Percentiles rank a stretch among this genome's conserved stretches.
Evolutionary conservation across 2,329 filamentous ascomycete species (phyloP).

Genomic region (Albophoma yamanashiensis): DNA sequence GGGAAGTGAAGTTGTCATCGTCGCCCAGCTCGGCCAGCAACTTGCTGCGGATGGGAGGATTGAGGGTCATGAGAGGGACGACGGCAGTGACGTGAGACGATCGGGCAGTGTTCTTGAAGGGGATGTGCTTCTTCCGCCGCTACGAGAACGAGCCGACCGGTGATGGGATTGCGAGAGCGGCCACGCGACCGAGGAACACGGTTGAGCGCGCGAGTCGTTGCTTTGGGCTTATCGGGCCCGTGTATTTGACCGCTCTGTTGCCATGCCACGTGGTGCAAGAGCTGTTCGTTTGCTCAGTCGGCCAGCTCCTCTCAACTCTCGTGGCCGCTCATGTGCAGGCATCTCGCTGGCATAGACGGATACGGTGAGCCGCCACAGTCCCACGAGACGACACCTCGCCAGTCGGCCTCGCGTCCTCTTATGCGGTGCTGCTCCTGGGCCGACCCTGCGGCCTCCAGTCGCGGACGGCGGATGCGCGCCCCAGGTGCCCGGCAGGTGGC

Average conservation of each 20-base stretch:
- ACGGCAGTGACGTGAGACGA: background rate
- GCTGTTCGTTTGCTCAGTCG: background rate
- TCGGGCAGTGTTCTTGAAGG: background rate
- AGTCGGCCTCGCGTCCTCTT: background rate
- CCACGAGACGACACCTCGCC: background rate
- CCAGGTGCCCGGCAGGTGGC: background rate
- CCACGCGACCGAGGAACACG: background rate
- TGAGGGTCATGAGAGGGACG: slow-evolving; percentile 19
- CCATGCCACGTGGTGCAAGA: background rate
- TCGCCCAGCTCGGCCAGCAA: slow-evolving; percentile 12
- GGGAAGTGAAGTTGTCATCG: slow-evolving; percentile 16
- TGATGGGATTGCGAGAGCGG: background rate
- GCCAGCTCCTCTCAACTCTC: background rate
- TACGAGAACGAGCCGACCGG: background rate
- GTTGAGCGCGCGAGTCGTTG: background rate
- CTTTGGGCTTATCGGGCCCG: background rate
- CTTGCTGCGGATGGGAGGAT: slow-evolving; percentile 17
- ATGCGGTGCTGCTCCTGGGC: background rate
- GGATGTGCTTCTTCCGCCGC: background rate
- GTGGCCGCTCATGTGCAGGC: background rate
- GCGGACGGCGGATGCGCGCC: background rate
- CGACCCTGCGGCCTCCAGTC: background rate
- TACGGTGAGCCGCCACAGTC: background rate
- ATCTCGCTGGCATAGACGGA: background rate
- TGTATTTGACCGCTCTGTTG: background rate